Base-by-base conservation (phyloP, 192 early-diverging fungal species). In the Linnemannia elongata region DNA sequence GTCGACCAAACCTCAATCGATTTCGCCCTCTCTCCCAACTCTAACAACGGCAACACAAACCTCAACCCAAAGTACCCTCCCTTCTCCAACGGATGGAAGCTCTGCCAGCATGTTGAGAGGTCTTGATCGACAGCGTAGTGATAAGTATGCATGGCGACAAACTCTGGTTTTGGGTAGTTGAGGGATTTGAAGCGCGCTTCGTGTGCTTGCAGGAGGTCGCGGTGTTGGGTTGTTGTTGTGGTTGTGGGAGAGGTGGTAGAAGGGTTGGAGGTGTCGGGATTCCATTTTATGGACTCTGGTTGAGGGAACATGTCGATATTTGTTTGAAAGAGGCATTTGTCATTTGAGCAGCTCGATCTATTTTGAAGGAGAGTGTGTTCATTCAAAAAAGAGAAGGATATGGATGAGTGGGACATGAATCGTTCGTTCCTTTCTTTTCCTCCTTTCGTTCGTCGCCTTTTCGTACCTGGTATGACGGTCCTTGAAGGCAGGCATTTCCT, bases 281-380 rank as follows among this genome's bases (percentile, higher is more conserved):
- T 76, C 82, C 90, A 86, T 69, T 89, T 83, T 18, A 93, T 79
- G 10, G 35, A 24, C 3, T 85, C 84, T 45, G 91, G 91, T 27
- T 38, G 22, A 45, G 90, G 91, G 72, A 92, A 91, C 69, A 90
- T 86, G 71, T 89, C 90, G n/a, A 89, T 84, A 69, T 83, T 90
- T n/a, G 91, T 92, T 27, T 88, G 82, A 41, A 93, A 92, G 45
- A 93, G 84, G 55, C 91, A 92, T 72, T 89, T 90, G 74, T 91
- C 91, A 44, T 92, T 91, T 42, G 75, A 44, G 57, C 91, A 92
- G 27, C 90, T 86, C 22, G 92, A 88, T 76, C 91, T 92, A 38
- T 17, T 30, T 15, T 49, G 33, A 22, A 49, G 24, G 17, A 36
- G 33, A 44, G 6, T 52, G 18, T 52, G 49, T 52, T 52, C 20